Evolutionary conservation across 441 rosid species (phyloP).

Genomic region (Erodium moschatum): DNA sequence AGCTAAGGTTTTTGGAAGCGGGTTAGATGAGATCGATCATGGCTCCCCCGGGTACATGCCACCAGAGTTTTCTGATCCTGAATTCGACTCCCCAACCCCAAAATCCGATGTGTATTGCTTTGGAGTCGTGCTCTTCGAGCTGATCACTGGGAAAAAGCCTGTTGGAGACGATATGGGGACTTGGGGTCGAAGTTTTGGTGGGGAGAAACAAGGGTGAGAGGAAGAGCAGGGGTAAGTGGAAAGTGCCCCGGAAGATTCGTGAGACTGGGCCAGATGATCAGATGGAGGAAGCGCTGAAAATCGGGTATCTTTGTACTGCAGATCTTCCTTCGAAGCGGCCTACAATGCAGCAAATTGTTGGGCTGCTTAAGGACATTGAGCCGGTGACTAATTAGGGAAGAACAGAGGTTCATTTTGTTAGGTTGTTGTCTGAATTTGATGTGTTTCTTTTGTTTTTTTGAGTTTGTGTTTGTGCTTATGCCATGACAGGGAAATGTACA

Average conservation of each 20-base stretch:
- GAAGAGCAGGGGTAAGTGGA: too few species aligned
- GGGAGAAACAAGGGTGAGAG: too few species aligned
- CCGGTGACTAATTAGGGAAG: conserved; percentile 38
- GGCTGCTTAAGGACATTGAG: conserved; percentile 87
- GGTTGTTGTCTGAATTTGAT: conserved; percentile 16
- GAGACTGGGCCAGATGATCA: conserved; percentile 52
- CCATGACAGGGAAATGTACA: conserved; percentile 31
- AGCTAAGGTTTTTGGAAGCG: conserved; percentile 71
- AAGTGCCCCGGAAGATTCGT: too few species aligned
- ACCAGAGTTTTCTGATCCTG: conserved; percentile 61
- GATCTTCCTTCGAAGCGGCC: conserved; percentile 80
- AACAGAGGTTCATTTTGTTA: conserved; percentile 15
- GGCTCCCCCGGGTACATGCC: conserved; percentile 76
- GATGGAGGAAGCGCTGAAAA: conserved; percentile 81
- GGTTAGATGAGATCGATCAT: conserved; percentile 54
- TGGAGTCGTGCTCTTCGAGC: conserved; percentile 77
- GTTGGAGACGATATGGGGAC: conserved; percentile 59
- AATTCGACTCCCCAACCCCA: conserved; percentile 49
- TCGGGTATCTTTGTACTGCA: conserved; percentile 83
- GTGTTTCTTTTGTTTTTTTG: conserved; percentile 7
- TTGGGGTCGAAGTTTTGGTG: conserved; percentile 71
- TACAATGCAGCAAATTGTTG: conserved; percentile 91
- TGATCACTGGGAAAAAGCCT: conserved; percentile 69
- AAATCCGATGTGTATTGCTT: conserved; percentile 86
- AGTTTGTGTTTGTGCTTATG: conserved; percentile 21